A percentile compares a stretch with the other conserved stretches of the same genome.
Evolutionary conservation across 2,329 filamentous ascomycete species (phyloP).

Genomic region (Arthroderma uncinatum): DNA sequence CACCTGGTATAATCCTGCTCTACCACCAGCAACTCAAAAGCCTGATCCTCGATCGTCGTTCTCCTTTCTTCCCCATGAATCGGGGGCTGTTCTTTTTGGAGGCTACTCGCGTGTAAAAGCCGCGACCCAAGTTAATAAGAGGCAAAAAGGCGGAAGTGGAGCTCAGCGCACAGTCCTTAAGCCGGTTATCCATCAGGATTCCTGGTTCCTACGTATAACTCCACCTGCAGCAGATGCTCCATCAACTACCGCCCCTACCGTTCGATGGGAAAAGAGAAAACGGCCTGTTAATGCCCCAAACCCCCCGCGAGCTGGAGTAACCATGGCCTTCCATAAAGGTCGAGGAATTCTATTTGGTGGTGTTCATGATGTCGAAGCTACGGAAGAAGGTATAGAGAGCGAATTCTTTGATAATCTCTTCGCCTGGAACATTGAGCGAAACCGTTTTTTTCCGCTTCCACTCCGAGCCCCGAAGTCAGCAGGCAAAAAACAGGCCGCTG

Average conservation of each 20-base stretch:
- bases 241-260: slow-evolving; percentile 53
- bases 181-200: slow-evolving; percentile 87
- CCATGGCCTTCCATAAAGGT: slow-evolving; percentile 89
- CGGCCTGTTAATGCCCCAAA: slow-evolving; percentile 79
- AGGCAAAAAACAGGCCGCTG: slow-evolving; percentile 44
- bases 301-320: slow-evolving; percentile 73
- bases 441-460: slow-evolving; percentile 78
- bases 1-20: slow-evolving; percentile 65
- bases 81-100: slow-evolving; percentile 79
- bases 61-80: slow-evolving; percentile 79
- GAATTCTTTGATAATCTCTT: slow-evolving; percentile 92
- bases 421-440: slow-evolving; percentile 90
- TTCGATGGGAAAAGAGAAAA: slow-evolving; percentile 90
- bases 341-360: slow-evolving; percentile 88
- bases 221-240: slow-evolving; percentile 58
- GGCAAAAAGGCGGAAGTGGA: slow-evolving; percentile 52
- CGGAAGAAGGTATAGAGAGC: slow-evolving; percentile 88
- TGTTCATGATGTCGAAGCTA: slow-evolving; percentile 84
- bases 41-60: slow-evolving; percentile 88
- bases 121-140: slow-evolving; percentile 47
- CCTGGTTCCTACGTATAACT: slow-evolving; percentile 77
- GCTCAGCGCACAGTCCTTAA: slow-evolving; percentile 60
- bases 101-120: slow-evolving; percentile 88
- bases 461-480: slow-evolving; percentile 62
- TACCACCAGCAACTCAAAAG: slow-evolving; percentile 70